Evolutionary conservation across 2,329 filamentous ascomycete genomes (phyloP), one percentile per base, ranked within the genome.

Genomic region (Colletotrichum sp.): DNA sequence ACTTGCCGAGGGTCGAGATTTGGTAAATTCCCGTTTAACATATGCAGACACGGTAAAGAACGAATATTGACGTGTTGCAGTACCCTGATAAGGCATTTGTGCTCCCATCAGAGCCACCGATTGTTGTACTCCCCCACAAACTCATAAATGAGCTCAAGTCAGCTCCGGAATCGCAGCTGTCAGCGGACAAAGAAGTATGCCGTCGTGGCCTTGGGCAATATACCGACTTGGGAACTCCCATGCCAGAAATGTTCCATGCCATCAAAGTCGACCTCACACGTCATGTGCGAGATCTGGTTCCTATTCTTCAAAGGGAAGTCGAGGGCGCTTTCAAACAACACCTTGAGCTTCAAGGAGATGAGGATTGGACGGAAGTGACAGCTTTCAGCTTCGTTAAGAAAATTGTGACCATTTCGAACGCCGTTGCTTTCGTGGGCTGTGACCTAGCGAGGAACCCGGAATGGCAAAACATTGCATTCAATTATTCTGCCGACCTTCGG

Each of bases 231-330:
- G 71, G 71, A 18, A 61, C 52, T 5, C 64, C 63, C 16, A 68
- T 72, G 71, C 63, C 63, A 6, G 71, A 68, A 7, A 36, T 72
- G 34, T 72, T 72, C 24, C 24, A 68, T 39, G 63, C 70, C 10
- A 72, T 72, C 32, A 59, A 72, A 21, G 28, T 72, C 55, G 64
- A 72, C 28, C 63, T 72, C 10, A 72, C 70, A 4, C 70, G 70
- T 2, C 36, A 72, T n/a, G 28, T 72, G 7, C 63, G 64, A 18
- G 55, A 72, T 3, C 26, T 72, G 1, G 36, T 72, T 9, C 70
- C 70, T 14, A 24, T 61, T 18, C 36, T 72, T 26, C 70, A 68
- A 14, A 12, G 52, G 4, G 52, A 68, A 52, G 64, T 61, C 1
- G 26, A 9, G 4, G 16, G 28, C 10, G 63, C 52, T 24, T 63